Conservation (phyloP, 495 filamentous ascomycete genomes). For the Eremomyces bilateralis region DNA sequence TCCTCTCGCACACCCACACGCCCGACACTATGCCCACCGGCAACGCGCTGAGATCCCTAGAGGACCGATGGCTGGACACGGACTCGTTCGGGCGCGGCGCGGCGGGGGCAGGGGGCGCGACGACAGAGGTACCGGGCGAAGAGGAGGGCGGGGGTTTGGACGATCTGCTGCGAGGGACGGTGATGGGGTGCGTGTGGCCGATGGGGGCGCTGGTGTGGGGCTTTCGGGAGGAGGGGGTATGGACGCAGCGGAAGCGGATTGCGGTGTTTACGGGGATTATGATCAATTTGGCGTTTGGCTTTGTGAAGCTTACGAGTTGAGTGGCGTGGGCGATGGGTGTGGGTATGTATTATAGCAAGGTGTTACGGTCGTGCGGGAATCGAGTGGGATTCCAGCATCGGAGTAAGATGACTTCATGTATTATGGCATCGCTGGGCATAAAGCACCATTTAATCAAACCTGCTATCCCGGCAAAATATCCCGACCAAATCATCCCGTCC, state of each 20-base stretch:
- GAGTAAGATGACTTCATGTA: too few species aligned
- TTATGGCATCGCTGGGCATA: too few species aligned
- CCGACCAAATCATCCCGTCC: too few species aligned
- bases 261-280: conserved; percentile 66
- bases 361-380: too few species aligned
- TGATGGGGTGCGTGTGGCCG: conserved; percentile 90
- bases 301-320: conserved; percentile 29
- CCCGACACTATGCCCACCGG: conserved; percentile 64
- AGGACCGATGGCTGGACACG: conserved; percentile 85
- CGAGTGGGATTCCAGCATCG: too few species aligned
- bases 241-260: conserved; percentile 58
- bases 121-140: conserved; percentile 17
- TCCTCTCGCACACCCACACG: conserved; percentile 55
- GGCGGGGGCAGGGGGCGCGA: conserved; percentile 13
- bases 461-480: too few species aligned
- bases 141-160: conserved; percentile 40
- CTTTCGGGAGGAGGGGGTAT: conserved; percentile 72
- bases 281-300: conserved; percentile 48
- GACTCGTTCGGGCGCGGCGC: conserved; percentile 26
- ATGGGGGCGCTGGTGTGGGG: conserved; percentile 68
- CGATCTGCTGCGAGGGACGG: conserved; percentile 68
- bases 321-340: too few species aligned
- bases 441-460: too few species aligned
- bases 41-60: conserved; percentile 38
- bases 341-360: too few species aligned